phyloP scores from a whole-genome alignment of 352 stramenopile species.

The Phytophthora aleatoria region DNA sequence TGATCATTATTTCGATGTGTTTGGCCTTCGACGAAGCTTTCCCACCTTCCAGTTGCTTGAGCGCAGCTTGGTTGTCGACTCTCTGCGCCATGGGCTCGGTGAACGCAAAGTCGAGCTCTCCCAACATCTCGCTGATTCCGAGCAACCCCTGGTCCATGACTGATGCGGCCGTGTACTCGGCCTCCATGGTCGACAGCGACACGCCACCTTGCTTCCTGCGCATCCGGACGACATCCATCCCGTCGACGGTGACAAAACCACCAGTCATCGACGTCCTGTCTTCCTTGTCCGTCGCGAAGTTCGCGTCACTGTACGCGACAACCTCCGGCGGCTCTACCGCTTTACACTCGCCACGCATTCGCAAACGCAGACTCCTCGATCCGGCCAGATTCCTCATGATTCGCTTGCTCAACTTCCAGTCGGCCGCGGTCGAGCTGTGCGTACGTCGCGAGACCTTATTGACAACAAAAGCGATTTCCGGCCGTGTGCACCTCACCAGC shows the following conservation, averaged over 20 bases:
- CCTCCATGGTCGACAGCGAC: slow-evolving; percentile 27
- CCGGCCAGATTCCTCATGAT: slow-evolving; percentile 15
- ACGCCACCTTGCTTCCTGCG: slow-evolving; percentile 23
- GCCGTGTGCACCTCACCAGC: slow-evolving; percentile 31
- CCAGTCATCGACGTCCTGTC: slow-evolving; percentile 29
- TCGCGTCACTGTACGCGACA: slow-evolving; percentile 22
- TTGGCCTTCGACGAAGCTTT: slow-evolving; percentile 8
- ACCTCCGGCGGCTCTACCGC: not conserved
- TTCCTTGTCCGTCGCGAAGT: slow-evolving; percentile 27
- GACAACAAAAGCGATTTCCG: slow-evolving; percentile 35
- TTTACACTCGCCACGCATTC: not conserved
- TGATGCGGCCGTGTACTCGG: slow-evolving; percentile 18
- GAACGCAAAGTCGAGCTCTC: slow-evolving; percentile 2
- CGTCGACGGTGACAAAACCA: slow-evolving; percentile 16
- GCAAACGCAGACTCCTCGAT: slow-evolving; percentile 10
- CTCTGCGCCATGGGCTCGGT: not conserved
- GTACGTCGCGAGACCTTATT: slow-evolving; percentile 13
- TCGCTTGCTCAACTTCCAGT: slow-evolving; percentile 21
- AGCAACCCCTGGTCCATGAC: slow-evolving; percentile 13
- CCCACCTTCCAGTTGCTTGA: slow-evolving; percentile 6
- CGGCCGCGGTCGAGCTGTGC: slow-evolving; percentile 8
- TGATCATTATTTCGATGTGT: slow-evolving; percentile 22
- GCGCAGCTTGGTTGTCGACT: slow-evolving; percentile 6
- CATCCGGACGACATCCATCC: slow-evolving; percentile 5
- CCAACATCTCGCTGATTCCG: slow-evolving; percentile 7